These are phyloP conservation scores for Raphanus sativus DNA, from an alignment of 345 rosid genomes.

Conservation along the genomic window DNA sequence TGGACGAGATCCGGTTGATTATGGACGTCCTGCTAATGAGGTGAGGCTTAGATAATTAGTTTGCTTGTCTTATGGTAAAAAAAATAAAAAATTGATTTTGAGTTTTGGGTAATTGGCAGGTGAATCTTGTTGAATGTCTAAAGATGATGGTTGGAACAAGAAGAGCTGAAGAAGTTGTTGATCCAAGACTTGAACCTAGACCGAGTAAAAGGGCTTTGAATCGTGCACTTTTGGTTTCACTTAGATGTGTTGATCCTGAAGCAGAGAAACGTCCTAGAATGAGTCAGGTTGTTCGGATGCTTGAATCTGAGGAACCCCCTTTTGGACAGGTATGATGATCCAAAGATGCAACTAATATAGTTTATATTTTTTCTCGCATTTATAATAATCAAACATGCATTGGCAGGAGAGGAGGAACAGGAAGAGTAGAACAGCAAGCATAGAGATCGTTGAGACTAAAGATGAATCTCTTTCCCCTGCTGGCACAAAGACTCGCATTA, in stretches of 20 bases:
- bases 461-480: constrained; percentile 41
- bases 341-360: constrained; percentile 4
- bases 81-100: too few relatives aligned
- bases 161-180: constrained; percentile 92
- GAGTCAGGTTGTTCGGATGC: constrained; percentile 88
- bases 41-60: too few relatives aligned
- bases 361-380: neutral
- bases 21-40: too few relatives aligned
- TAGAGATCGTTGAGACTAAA: constrained; percentile 72
- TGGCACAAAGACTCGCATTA: constrained; percentile 42
- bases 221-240: constrained; percentile 74
- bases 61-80: too few relatives aligned
- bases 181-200: constrained; percentile 69
- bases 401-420: constrained; percentile 76
- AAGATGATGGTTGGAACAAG: constrained; percentile 95
- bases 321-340: constrained; percentile 65
- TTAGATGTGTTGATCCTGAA: constrained; percentile 91
- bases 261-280: constrained; percentile 86
- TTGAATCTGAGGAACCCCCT: constrained; percentile 82
- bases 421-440: constrained; percentile 64
- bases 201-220: constrained; percentile 75
- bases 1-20: too few relatives aligned
- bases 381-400: constrained; percentile 2
- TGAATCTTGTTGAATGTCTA: constrained; percentile 94
- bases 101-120: constrained; percentile 37